Evolutionary conservation across 805 yeast species (phyloP).

Genomic region (Lipomyces anomalus): DNA sequence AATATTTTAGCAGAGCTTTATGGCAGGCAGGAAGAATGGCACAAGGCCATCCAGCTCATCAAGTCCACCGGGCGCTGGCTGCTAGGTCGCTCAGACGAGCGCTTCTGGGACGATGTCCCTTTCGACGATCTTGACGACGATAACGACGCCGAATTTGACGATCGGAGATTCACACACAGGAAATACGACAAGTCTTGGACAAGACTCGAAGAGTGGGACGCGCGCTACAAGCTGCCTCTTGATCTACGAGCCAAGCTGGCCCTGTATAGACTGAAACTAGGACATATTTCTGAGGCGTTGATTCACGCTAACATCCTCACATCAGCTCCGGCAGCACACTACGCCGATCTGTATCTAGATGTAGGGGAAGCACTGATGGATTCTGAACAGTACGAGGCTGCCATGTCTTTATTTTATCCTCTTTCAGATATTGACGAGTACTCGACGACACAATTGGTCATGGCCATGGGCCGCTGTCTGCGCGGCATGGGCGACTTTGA

Average conservation of each 20-base stretch:
- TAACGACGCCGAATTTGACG: conserved; percentile 42
- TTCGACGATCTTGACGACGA: conserved; percentile 64
- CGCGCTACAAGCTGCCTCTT: conserved; percentile 56
- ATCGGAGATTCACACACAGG: conserved; percentile 32
- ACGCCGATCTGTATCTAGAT: conserved; percentile 66
- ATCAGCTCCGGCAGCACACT: conserved; percentile 25
- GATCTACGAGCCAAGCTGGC: conserved; percentile 85
- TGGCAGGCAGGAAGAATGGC: conserved; percentile 59
- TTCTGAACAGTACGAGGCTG: conserved; percentile 66
- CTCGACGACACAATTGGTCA: conserved; percentile 36
- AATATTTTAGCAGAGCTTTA: conserved; percentile 79
- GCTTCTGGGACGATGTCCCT: conserved; percentile 57
- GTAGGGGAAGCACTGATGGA: conserved; percentile 72
- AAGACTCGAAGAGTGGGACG: conserved; percentile 4
- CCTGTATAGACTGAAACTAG: conserved; percentile 58
- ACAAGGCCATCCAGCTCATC: conserved; percentile 56
- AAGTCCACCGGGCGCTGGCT: conserved; percentile 79
- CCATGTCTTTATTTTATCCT: conserved; percentile 58
- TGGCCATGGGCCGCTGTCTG: conserved; percentile 69
- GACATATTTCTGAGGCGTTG: conserved; percentile 63
- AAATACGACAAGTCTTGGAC: conserved; percentile 36
- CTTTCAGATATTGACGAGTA: conserved; percentile 50
- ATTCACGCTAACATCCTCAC: conserved; percentile 46
- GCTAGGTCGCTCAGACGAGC: conserved; percentile 57
- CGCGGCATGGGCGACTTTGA: conserved; percentile 64